Percentiles rank a stretch among this genome's conserved stretches.
phyloP scores from a whole-genome alignment of 495 filamentous ascomycete genomes.

The Aspergillus carlsbadensis region DNA sequence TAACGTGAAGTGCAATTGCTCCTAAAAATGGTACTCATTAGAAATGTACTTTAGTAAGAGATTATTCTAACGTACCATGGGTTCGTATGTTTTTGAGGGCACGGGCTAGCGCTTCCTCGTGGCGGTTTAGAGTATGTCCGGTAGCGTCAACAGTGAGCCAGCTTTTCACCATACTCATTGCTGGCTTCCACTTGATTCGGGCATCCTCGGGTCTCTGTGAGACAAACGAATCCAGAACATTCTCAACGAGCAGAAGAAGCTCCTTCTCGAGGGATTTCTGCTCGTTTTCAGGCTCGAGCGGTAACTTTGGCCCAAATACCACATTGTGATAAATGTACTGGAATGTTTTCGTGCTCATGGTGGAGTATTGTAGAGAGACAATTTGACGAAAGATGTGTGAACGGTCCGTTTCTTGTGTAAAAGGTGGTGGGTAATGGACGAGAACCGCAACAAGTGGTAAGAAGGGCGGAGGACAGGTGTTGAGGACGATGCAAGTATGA shows the following conservation, averaged over 20 bases:
- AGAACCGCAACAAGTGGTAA: no score
- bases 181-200: neutral
- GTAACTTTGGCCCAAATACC: constrained; percentile 12
- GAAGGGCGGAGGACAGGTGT: no score
- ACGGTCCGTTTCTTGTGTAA: no score
- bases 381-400: no score
- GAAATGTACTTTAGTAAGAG: neutral
- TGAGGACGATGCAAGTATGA: no score
- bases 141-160: constrained; percentile 14
- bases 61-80: constrained; percentile 4
- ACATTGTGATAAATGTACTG: constrained; percentile 15
- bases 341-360: neutral
- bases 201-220: neutral
- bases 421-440: no score
- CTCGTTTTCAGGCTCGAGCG: constrained; percentile 6
- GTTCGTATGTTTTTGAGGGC: constrained; percentile 7
- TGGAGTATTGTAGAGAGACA: neutral
- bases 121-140: constrained; percentile 1
- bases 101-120: constrained; percentile 6
- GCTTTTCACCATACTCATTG: constrained; percentile 11
- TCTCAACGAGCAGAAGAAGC: constrained; percentile 4
- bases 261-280: constrained; percentile 2
- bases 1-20: constrained; percentile 17
- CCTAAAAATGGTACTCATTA: constrained; percentile 10
- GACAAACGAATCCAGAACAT: constrained; percentile 11